A percentile compares a stretch with the other conserved stretches of the same genome.
Evolutionary conservation across 2,329 filamentous ascomycete species (phyloP).

Genomic region (Xylaria polymorpha): DNA sequence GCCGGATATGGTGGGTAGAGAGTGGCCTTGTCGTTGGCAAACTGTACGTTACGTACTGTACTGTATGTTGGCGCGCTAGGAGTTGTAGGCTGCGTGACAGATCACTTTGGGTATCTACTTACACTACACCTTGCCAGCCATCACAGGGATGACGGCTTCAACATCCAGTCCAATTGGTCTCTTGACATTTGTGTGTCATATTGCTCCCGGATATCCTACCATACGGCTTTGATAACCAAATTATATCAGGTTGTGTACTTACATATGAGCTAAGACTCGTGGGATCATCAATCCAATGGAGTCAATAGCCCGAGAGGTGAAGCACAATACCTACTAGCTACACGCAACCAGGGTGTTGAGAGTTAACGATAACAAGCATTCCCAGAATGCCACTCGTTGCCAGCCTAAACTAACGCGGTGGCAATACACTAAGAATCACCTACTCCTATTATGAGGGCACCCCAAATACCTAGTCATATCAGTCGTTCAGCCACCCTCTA

Average conservation of each 20-base stretch:
- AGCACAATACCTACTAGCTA: background rate
- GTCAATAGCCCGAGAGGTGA: background rate
- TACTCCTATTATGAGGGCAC: background rate
- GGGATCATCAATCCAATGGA: background rate
- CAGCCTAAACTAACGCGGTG: background rate
- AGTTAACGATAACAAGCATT: background rate
- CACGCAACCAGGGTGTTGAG: background rate
- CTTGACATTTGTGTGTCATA: background rate
- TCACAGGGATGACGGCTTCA: slow-evolving; percentile 10
- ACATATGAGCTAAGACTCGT: background rate
- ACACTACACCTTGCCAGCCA: background rate
- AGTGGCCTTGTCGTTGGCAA: background rate
- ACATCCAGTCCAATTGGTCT: background rate
- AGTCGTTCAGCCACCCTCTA: background rate
- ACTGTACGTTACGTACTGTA: too few relatives aligned
- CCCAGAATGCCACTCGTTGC: background rate
- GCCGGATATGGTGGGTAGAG: background rate
- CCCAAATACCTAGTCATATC: background rate
- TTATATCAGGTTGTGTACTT: background rate
- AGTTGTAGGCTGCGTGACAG: background rate
- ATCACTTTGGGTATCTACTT: background rate
- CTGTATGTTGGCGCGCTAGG: background rate
- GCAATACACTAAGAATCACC: background rate
- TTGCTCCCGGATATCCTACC: background rate
- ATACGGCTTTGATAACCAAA: background rate